Evolutionary conservation across 148 eudicot genomes (phyloP).

Genomic region (Cornus florida): DNA sequence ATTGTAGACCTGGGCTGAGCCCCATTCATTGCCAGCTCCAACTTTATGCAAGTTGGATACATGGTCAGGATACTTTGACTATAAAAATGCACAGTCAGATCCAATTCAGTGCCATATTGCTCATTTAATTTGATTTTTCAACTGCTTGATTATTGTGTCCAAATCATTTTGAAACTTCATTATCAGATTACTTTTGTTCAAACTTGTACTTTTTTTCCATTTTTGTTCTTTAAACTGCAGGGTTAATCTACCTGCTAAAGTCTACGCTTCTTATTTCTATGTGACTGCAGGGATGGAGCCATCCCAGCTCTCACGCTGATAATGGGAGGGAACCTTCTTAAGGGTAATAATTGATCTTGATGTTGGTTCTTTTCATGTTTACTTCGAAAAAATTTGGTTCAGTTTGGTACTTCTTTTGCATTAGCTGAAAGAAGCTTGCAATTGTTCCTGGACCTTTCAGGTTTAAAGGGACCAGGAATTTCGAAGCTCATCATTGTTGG

Average conservation of each 20-base stretch:
- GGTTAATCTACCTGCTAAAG: not conserved
- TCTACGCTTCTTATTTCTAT: not conserved
- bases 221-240: not conserved
- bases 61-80: not conserved
- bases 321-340: slow-evolving; percentile 80
- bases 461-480: slow-evolving; percentile 53
- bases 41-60: not conserved
- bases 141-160: not conserved
- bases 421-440: not conserved
- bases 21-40: not conserved
- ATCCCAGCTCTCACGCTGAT: slow-evolving; percentile 69
- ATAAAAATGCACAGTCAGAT: not conserved
- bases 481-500: slow-evolving; percentile 46
- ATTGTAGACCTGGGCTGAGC: not conserved
- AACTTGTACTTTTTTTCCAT: not conserved
- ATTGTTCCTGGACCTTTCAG: slow-evolving; percentile 26
- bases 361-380: not conserved
- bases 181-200: not conserved
- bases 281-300: slow-evolving; percentile 69
- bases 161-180: not conserved
- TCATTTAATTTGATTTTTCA: not conserved
- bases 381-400: not conserved
- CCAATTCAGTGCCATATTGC: not conserved
- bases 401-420: not conserved
- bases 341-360: slow-evolving; percentile 37